These are phyloP conservation scores for Mallotus nudiflorus DNA, from an alignment of 345 rosid species.

Conservation along the genomic window DNA sequence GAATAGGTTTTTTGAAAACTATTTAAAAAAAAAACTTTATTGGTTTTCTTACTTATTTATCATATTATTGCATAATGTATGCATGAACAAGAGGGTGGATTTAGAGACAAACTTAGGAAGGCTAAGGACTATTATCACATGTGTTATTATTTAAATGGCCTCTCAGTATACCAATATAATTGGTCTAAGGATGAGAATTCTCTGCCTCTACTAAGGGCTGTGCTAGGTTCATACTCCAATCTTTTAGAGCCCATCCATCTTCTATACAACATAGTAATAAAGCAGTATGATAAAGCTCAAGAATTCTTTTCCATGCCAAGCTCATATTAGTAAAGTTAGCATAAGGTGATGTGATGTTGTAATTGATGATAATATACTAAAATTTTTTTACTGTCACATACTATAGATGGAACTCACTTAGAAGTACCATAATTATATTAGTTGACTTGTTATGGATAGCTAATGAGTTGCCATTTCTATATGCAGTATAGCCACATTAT, in stretches of 20 bases:
- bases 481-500: no score
- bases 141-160: constrained; percentile 89
- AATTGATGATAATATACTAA: not conserved
- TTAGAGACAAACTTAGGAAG: constrained; percentile 86
- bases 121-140: constrained; percentile 79
- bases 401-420: no score
- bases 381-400: not conserved
- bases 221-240: constrained; percentile 72
- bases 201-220: constrained; percentile 53
- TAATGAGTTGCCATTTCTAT: no score
- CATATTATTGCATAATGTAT: constrained; percentile 4
- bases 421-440: no score
- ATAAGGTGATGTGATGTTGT: not conserved
- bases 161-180: constrained; percentile 71
- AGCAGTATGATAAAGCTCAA: constrained; percentile 61
- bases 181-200: constrained; percentile 52
- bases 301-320: constrained; percentile 46
- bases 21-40: no score
- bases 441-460: no score
- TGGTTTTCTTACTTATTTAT: no score
- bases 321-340: not conserved
- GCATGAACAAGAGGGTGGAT: constrained; percentile 74
- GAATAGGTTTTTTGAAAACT: no score
- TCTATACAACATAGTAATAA: constrained; percentile 65
- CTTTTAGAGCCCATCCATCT: constrained; percentile 79